Evolutionary conservation across 1,284 basidiomycete species (phyloP), one percentile per base, ranked within the genome.

Genomic region (Xanthoconium separans): DNA sequence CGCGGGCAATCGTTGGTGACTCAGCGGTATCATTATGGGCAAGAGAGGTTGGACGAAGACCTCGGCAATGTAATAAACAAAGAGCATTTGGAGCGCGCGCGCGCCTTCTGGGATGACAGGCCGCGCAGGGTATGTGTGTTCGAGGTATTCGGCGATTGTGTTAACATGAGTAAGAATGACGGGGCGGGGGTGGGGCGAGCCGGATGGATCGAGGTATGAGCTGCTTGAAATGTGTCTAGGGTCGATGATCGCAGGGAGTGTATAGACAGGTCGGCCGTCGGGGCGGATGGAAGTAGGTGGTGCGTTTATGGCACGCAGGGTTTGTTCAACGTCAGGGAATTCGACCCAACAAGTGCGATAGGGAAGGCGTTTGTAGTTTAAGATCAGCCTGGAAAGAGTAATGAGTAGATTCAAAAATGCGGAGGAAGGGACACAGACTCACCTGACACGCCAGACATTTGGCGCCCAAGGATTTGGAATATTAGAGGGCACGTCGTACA

Each of bases 341-440:
- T 87, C 84, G 40, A 89, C 73, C 84, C 85, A 88, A 27, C 77
- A 71, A 1, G 87, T 89, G 45, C 77, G 78, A 61, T 89, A 84
- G 4, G 77, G 79, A 4, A 89, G 76, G 3, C 83, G 77, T 63
- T 89, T 89, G 64, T 79, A 89, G 63, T 89, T 89, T 20, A 89
- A 71, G 46, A 89, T 83, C 47, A 88, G 79, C 43, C 87, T 88
- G 57, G 20, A 42, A 49, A 46, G 46, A 31, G 42, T 41, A 4
- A 45, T 39, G 33, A 60, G 43, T 18, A 33, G 16, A 18, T 42
- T 44, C n/a, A 6, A 36, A 27, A 39, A 54, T 31, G 16, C 4
- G 34, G 45, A 53, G 41, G 3, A 18, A 61, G 52, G 3, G 7
- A 39, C 10, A 20, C 27, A 36, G 22, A 11, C 56, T 48, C 13